These are phyloP conservation scores for Metschnikowia sp. DNA, from an alignment of 805 yeast genomes.

Conservation along the genomic window DNA sequence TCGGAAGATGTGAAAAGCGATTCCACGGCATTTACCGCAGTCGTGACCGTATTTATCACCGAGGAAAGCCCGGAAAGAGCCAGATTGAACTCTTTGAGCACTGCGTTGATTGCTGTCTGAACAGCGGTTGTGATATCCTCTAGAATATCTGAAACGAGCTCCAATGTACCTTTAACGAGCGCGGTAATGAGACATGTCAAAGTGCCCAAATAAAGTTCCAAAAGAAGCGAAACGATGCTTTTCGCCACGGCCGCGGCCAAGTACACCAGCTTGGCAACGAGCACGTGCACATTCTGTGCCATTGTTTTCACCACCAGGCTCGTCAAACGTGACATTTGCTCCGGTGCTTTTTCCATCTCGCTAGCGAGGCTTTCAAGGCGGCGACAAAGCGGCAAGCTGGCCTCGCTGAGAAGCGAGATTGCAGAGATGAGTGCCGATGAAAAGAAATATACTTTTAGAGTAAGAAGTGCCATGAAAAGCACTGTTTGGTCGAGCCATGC, in stretches of 20 bases:
- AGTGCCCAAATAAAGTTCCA: constrained; percentile 76
- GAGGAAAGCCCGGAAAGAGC: constrained; percentile 61
- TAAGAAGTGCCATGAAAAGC: constrained; percentile 49
- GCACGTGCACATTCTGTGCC: constrained; percentile 47
- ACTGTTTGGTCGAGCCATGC: constrained; percentile 66
- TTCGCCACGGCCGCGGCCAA: constrained; percentile 45
- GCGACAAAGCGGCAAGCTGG: constrained; percentile 40
- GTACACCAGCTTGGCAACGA: constrained; percentile 54
- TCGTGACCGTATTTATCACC: constrained; percentile 53
- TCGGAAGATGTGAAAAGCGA: constrained; percentile 44
- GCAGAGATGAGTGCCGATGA: constrained; percentile 38
- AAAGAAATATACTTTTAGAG: constrained; percentile 61
- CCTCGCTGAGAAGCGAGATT: constrained; percentile 37
- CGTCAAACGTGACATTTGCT: constrained; percentile 52
- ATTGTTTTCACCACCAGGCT: constrained; percentile 48
- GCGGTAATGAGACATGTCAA: constrained; percentile 79
- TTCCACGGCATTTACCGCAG: constrained; percentile 46
- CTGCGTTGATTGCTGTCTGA: constrained; percentile 54
- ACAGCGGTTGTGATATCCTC: constrained; percentile 63
- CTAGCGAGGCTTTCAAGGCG: constrained; percentile 35
- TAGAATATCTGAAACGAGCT: constrained; percentile 49
- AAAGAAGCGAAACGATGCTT: constrained; percentile 10
- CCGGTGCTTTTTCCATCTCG: constrained; percentile 48
- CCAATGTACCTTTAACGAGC: constrained; percentile 67
- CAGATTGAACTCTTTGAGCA: constrained; percentile 60